Base-by-base conservation (phyloP, 1,284 basidiomycete species). In the Melampsora americana region DNA sequence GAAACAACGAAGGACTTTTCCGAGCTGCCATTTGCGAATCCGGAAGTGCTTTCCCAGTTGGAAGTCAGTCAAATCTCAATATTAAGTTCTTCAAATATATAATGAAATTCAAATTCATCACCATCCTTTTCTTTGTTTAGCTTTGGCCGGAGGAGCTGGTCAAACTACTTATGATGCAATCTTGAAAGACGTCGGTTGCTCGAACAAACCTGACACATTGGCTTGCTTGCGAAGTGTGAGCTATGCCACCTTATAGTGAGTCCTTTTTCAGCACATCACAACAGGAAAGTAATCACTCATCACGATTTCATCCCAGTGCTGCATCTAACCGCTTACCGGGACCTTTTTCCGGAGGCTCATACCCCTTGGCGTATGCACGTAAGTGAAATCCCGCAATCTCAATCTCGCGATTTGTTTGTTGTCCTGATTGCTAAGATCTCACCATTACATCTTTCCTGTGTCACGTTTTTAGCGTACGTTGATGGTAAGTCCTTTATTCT, bases 91-190 rank as follows among this genome's bases (percentile, higher is more conserved):
- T n/a, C n/a, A n/a, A n/a, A n/a, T n/a, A n/a, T n/a, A n/a, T n/a
- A n/a, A n/a, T n/a, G n/a, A n/a, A n/a, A n/a, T n/a, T n/a, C 5
- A 35, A 4, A 20, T 53, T 53, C 50, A 20, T 18, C 50, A 56
- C 1, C 20, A n/a, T 28, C n/a, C 18, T 4, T 28, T 28, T 28
- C 1, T 7, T 56, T 56, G 20, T 56, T 56, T 35, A 75, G 73
- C 56, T 42, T 26, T 75, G 23, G 56, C 66, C 18, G 73, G 68
- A 68, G 73, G 73, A 30, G 66, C 73, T 44, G 73, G 73, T 26
- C 73, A 76, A 56, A 20, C 44, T 35, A 28, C 56, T 62, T 76
- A 67, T 32, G 73, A 76, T n/a, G 35, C n/a, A 28, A 69, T 76
- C n/a, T 39, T 44, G 5, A 46, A 61, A 28, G 32, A 61, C 26